Evolutionary conservation across 768 basidiomycete genomes (phyloP).

Genomic region (Brasilioporus rufonigricans): DNA sequence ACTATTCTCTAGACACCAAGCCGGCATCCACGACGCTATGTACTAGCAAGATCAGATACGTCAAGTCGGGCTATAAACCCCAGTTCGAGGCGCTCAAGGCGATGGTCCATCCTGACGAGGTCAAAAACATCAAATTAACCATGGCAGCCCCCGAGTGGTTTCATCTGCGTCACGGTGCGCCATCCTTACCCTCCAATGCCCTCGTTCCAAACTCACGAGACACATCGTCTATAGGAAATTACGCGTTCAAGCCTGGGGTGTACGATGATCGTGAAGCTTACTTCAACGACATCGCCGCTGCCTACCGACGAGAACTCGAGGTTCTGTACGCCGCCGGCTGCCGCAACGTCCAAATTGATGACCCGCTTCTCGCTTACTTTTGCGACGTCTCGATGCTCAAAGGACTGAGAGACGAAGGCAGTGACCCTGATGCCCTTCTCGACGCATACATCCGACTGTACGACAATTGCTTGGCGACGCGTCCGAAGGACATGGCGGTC

Average conservation of each 20-base stretch:
- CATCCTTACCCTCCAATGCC: neutral
- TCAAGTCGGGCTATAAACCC: conserved; percentile 58
- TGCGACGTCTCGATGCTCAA: conserved; percentile 55
- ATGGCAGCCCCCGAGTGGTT: conserved; percentile 73
- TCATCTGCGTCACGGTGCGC: conserved; percentile 61
- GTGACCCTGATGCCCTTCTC: conserved; percentile 64
- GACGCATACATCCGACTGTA: conserved; percentile 52
- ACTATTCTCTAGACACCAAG: conserved; percentile 12
- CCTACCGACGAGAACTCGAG: conserved; percentile 45
- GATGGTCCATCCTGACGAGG: conserved; percentile 60
- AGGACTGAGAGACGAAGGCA: conserved; percentile 57
- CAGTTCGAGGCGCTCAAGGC: conserved; percentile 62
- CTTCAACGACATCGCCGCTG: conserved; percentile 48
- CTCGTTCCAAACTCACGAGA: neutral
- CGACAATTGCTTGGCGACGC: conserved; percentile 35
- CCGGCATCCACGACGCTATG: conserved; percentile 22
- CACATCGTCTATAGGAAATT: conserved; percentile 12
- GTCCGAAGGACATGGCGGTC: conserved; percentile 39
- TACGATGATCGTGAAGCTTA: conserved; percentile 37
- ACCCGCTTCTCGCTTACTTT: conserved; percentile 60
- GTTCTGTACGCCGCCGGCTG: conserved; percentile 45
- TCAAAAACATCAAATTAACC: conserved; percentile 67
- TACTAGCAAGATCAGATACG: conserved; percentile 62
- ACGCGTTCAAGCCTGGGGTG: conserved; percentile 21
- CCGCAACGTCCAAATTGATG: conserved; percentile 45